A percentile compares a stretch with the other conserved stretches of the same genome.
These are phyloP conservation scores for Kodamaea restingae DNA, from an alignment of 805 yeast species.

Conservation along the genomic window DNA sequence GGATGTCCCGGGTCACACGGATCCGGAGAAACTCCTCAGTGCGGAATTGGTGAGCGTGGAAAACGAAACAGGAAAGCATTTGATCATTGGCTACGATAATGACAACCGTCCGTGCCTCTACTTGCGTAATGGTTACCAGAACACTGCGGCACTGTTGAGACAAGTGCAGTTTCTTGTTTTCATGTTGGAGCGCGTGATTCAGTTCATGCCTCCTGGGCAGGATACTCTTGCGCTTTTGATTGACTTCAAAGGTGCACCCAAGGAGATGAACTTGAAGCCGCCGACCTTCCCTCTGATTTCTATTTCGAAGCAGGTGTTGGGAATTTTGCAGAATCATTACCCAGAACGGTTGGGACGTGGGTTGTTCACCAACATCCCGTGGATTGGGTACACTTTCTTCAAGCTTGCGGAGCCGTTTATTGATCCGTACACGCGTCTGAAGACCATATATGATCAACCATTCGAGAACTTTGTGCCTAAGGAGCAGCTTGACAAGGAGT, in stretches of 20 bases:
- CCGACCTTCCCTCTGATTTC: slow-evolving; percentile 47
- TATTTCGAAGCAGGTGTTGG: slow-evolving; percentile 75
- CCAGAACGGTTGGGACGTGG: slow-evolving; percentile 97
- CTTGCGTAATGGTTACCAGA: slow-evolving; percentile 52
- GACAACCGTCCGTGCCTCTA: slow-evolving; percentile 52
- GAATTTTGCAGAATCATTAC: slow-evolving; percentile 92
- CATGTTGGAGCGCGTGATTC: slow-evolving; percentile 52
- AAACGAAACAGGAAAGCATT: slow-evolving; percentile 50
- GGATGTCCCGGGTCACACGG: slow-evolving; percentile 22
- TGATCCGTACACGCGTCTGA: slow-evolving; percentile 92
- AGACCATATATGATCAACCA: slow-evolving; percentile 87
- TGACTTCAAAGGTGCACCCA: slow-evolving; percentile 52
- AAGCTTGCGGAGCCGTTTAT: slow-evolving; percentile 92
- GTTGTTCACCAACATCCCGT: slow-evolving; percentile 85
- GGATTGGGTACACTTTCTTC: slow-evolving; percentile 88
- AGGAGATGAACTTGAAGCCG: slow-evolving; percentile 50
- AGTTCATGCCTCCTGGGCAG: slow-evolving; percentile 56
- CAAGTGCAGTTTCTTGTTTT: slow-evolving; percentile 56
- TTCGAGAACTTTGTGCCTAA: slow-evolving; percentile 76
- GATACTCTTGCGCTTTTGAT: slow-evolving; percentile 52
- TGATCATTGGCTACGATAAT: slow-evolving; percentile 52
- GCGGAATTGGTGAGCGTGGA: slow-evolving; percentile 45
- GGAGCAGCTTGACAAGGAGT: slow-evolving; percentile 76
- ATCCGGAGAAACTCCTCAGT: slow-evolving; percentile 25
- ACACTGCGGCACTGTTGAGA: slow-evolving; percentile 46